Percentiles rank a stretch among this genome's conserved stretches.
Conservation (phyloP, 345 rosid species). For the Eucalyptus erythrocorys region DNA sequence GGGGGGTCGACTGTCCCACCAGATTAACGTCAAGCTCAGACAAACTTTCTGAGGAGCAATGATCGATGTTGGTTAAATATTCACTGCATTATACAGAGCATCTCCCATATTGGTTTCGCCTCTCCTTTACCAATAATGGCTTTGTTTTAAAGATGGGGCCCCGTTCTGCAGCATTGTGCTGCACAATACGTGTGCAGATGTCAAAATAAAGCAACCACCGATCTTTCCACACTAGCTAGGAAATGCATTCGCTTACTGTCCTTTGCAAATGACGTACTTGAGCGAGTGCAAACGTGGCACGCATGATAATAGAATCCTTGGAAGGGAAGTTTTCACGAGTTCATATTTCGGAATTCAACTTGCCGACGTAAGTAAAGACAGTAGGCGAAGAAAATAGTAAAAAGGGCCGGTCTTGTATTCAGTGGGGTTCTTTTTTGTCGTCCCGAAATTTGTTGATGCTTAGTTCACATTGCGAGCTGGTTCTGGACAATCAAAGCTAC, state of each 20-base stretch:
- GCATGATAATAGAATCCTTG: background rate
- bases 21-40: background rate
- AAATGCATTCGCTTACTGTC: background rate
- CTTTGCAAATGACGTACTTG: background rate
- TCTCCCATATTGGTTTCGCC: background rate
- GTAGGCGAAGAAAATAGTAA: background rate
- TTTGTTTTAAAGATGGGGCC: background rate
- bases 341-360: background rate
- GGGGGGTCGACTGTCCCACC: background rate
- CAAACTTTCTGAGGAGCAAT: background rate
- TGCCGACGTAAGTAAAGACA: background rate
- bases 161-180: background rate
- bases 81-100: background rate
- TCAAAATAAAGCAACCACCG: background rate
- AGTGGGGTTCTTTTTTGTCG: background rate
- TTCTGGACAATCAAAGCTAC: background rate
- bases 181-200: background rate
- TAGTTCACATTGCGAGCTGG: background rate
- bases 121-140: background rate
- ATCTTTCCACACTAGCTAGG: background rate
- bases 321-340: background rate
- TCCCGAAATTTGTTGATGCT: background rate
- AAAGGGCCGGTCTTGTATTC: background rate
- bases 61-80: background rate
- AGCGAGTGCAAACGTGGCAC: background rate